phyloP scores from a whole-genome alignment of 192 early-diverging fungal species.

The Physocladia obscura region DNA sequence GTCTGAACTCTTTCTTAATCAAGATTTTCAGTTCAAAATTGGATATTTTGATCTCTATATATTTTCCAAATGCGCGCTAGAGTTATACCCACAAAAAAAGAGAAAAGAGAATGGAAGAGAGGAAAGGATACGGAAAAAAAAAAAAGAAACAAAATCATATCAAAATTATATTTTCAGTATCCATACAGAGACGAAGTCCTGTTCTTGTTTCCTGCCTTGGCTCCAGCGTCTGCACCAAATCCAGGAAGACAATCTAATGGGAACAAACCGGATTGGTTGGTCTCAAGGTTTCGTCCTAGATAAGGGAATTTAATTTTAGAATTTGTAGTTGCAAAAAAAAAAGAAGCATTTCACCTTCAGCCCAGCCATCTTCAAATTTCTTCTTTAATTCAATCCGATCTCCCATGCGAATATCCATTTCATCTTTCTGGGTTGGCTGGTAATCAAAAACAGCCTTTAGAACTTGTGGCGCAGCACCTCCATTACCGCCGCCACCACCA shows the following conservation, averaged over 20 bases:
- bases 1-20: too few relatives aligned
- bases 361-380: background rate
- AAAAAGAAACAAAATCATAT: background rate
- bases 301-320: background rate
- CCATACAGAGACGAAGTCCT: conserved; percentile 8
- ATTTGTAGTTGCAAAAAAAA: background rate
- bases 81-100: too few relatives aligned
- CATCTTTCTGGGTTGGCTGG: background rate
- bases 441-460: conserved; percentile 2
- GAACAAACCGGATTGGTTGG: conserved; percentile 49
- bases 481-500: background rate
- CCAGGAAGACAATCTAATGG: conserved; percentile 35
- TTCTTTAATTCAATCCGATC: conserved; percentile 10
- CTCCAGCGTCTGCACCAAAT: background rate
- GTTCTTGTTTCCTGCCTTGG: conserved; percentile 17
- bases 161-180: background rate
- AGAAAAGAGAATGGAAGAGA: background rate
- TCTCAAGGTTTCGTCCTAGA: conserved; percentile 44
- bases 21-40: too few relatives aligned
- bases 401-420: background rate
- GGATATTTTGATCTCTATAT: too few relatives aligned
- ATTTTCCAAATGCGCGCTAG: too few relatives aligned
- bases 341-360: background rate
- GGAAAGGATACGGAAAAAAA: background rate
- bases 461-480: background rate